Evolutionary conservation across 495 filamentous ascomycete genomes (phyloP), one percentile per base, ranked within the genome.

Genomic region (Aspergillus funiculosus): DNA sequence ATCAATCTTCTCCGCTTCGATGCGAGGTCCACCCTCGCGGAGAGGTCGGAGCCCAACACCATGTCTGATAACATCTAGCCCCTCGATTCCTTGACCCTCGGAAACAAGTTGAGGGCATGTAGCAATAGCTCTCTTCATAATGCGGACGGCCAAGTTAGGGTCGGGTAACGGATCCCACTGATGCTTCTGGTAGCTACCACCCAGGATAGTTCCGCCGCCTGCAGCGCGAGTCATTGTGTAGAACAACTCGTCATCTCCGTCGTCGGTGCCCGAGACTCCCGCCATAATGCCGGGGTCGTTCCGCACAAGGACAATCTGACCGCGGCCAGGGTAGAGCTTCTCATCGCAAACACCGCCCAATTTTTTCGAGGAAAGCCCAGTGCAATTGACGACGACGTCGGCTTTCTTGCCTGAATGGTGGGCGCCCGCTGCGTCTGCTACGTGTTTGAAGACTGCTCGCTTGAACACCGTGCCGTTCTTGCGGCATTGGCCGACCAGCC

Each of bases 151-250:
- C 6, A 85, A 66, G 57, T 90, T 92, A 3, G 81, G 80, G 59
- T 97, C 92, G 0, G 84, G 78, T 48, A 86, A 73, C 11, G 79
- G 69, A 46, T 96, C 89, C 89, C 88, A 96, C 45, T 80, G 83
- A 11, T 82, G 73, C 60, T 82, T 84, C 66, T 87, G 81, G 57
- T 95, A 89, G 18, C 81, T 94, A 0, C 92, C 92, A 5, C 92
- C 92, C 4, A 98, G 71, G 19, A 98, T 73, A 0, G 87, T 94
- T 29, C 81, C 81, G 13, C 81, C 81, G 4, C 81, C 90, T 6
- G 78, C 81, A 2, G 90, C 88, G n/a, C 92, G 78, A 46, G 81
- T 79, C 91, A 98, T 98, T 38, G 90, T 78, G 57, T 98, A 98
- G 46, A 74, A 71, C n/a, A 80, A 66, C 60, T 97, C 90, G 26